Evolutionary conservation across 176 grass and related monocot species (phyloP).

Genomic region (Juncus effusus): DNA sequence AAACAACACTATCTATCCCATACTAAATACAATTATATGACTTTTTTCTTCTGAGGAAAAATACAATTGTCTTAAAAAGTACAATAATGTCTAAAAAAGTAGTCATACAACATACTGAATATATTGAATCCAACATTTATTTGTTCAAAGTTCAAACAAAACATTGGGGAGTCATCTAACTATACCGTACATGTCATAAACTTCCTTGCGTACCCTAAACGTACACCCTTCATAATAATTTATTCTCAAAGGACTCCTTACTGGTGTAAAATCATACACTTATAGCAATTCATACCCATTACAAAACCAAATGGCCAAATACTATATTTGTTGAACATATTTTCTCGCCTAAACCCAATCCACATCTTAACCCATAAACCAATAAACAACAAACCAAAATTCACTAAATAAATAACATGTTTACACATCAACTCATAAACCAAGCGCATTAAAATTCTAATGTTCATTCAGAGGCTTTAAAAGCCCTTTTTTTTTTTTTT

Average conservation of each 20-base stretch:
- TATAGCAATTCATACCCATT: constrained; percentile 17
- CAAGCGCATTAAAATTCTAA: not conserved
- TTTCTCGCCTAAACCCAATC: not conserved
- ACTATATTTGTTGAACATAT: constrained; percentile 2
- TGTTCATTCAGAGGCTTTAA: constrained; percentile 38
- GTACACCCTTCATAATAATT: too few species aligned
- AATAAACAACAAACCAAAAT: not conserved
- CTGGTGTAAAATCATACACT: not conserved
- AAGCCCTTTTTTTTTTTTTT: constrained; percentile 28
- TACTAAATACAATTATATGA: too few species aligned
- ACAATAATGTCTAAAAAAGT: too few species aligned
- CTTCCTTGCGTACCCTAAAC: too few species aligned
- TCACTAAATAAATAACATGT: not conserved
- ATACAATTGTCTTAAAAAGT: too few species aligned
- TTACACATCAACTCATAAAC: not conserved
- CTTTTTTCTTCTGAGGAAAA: too few species aligned
- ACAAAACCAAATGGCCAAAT: constrained; percentile 1
- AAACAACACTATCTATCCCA: too few species aligned
- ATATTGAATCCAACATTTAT: too few species aligned
- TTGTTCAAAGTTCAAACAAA: too few species aligned
- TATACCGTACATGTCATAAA: too few species aligned
- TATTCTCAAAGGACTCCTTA: not conserved
- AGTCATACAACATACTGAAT: too few species aligned
- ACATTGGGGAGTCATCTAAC: too few species aligned
- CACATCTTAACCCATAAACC: not conserved